Percentiles rank a stretch among this genome's conserved stretches.
These are phyloP conservation scores for Tillandsia fasciculata DNA, from an alignment of 176 grass and related monocot species.

Conservation along the genomic window DNA sequence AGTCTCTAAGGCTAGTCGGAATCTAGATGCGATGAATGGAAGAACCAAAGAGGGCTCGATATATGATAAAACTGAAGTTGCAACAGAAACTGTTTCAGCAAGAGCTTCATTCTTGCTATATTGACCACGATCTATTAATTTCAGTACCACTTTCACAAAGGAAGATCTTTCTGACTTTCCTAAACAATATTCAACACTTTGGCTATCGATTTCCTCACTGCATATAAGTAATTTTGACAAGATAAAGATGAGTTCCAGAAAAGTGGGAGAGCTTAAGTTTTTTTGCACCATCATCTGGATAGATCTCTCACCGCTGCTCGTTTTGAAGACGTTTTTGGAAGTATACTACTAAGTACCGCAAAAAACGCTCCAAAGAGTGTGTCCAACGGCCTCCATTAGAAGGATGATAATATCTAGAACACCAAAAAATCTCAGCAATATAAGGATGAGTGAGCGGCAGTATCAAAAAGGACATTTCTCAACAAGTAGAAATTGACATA, in stretches of 20 bases:
- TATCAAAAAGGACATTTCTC: too few species aligned
- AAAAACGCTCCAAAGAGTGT: slow-evolving; percentile 72
- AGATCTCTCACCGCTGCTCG: slow-evolving; percentile 67
- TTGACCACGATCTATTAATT: slow-evolving; percentile 93
- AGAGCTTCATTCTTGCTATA: slow-evolving; percentile 94
- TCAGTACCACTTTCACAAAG: slow-evolving; percentile 72
- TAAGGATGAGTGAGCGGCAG: background rate
- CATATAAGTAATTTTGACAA: background rate
- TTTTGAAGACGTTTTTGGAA: slow-evolving; percentile 76
- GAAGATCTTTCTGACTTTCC: slow-evolving; percentile 58
- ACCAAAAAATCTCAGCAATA: slow-evolving; percentile 13
- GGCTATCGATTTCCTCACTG: slow-evolving; percentile 26
- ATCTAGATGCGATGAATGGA: slow-evolving; percentile 73
- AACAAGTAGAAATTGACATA: too few species aligned
- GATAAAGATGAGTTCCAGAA: background rate
- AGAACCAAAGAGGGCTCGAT: slow-evolving; percentile 81
- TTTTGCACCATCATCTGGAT: slow-evolving; percentile 11
- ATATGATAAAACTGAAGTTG: slow-evolving; percentile 87
- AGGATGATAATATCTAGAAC: slow-evolving; percentile 92
- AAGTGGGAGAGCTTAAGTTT: background rate
- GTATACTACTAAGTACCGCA: slow-evolving; percentile 68
- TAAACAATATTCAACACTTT: slow-evolving; percentile 29
- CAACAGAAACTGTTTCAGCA: slow-evolving; percentile 81
- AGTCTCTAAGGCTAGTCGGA: slow-evolving; percentile 85
- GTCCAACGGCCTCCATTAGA: slow-evolving; percentile 98